Percentiles rank a stretch among this genome's conserved stretches.
Conservation (phyloP, 2,329 filamentous ascomycete genomes). For the Diaporthe citriasiana region DNA sequence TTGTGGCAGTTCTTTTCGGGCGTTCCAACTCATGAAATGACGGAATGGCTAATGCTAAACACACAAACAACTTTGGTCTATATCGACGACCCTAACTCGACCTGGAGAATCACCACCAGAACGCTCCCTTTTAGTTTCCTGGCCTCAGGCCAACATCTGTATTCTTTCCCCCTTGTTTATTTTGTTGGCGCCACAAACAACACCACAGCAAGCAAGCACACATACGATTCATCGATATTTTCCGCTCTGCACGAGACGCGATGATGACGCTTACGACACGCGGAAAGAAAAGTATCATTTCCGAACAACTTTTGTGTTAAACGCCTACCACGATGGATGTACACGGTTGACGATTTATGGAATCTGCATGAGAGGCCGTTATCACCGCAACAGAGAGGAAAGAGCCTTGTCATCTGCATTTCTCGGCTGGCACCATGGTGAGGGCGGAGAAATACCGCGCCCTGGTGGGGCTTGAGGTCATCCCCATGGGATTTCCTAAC, state of each 20-base stretch:
- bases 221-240: slow-evolving; percentile 42
- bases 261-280: slow-evolving; percentile 44
- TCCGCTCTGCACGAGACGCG: slow-evolving; percentile 40
- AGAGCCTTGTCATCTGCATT: slow-evolving; percentile 35
- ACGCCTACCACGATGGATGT: slow-evolving; percentile 62
- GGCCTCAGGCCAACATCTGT: slow-evolving; percentile 38
- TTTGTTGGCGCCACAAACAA: not conserved
- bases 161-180: slow-evolving; percentile 22
- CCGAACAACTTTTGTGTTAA: slow-evolving; percentile 33
- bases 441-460: not conserved
- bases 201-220: slow-evolving; percentile 40
- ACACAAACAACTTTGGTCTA: slow-evolving; percentile 31
- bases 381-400: slow-evolving; percentile 41
- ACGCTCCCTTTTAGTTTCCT: slow-evolving; percentile 33
- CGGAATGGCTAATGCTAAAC: slow-evolving; percentile 41
- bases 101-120: slow-evolving; percentile 11
- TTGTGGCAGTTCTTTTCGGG: slow-evolving; percentile 40
- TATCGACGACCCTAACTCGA: slow-evolving; percentile 29
- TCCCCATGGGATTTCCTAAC: not conserved
- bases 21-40: slow-evolving; percentile 36
- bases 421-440: slow-evolving; percentile 28
- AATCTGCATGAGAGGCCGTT: slow-evolving; percentile 46
- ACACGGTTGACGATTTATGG: slow-evolving; percentile 71
- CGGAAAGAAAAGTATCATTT: slow-evolving; percentile 29
- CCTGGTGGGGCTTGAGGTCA: not conserved